phyloP scores from a whole-genome alignment of 2,329 filamentous ascomycete species.

The Chaetomiaceae sp. region DNA sequence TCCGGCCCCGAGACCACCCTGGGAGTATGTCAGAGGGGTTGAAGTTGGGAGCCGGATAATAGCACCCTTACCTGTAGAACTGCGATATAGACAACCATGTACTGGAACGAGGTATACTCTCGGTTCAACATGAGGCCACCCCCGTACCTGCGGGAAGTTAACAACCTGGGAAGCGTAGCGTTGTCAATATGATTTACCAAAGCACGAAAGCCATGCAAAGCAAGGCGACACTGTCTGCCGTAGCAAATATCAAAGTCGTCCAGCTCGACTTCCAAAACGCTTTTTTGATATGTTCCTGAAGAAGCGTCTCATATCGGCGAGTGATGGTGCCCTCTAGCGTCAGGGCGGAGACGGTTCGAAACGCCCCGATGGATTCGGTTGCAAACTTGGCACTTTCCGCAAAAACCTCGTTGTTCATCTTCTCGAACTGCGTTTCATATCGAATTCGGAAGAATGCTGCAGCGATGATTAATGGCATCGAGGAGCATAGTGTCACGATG shows the following conservation, averaged over 20 bases:
- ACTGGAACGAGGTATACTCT: conserved; percentile 33
- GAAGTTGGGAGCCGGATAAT: too few species aligned
- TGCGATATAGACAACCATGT: conserved; percentile 34
- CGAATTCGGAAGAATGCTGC: conserved; percentile 43
- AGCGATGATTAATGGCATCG: conserved; percentile 33
- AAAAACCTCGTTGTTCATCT: conserved; percentile 54
- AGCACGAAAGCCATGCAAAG: conserved; percentile 56
- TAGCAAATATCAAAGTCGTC: conserved; percentile 33
- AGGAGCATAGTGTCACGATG: conserved; percentile 46
- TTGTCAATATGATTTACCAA: conserved; percentile 42
- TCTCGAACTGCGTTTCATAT: conserved; percentile 54
- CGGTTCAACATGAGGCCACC: conserved; percentile 30
- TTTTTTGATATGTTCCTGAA: conserved; percentile 33
- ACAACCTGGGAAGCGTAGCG: not conserved
- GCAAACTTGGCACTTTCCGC: conserved; percentile 60
- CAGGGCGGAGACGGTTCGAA: conserved; percentile 57
- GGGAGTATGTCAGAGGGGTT: not conserved
- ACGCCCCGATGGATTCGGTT: conserved; percentile 57
- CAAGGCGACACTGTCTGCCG: conserved; percentile 45
- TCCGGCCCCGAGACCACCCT: conserved; percentile 32
- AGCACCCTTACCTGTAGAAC: conserved; percentile 29
- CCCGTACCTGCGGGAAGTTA: conserved; percentile 28
- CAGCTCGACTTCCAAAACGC: conserved; percentile 33
- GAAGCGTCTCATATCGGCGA: conserved; percentile 34
- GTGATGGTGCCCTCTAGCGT: conserved; percentile 58